Percentiles rank a stretch among this genome's conserved stretches.
Conservation (phyloP, 306 rosid genomes). For the Acacia melanoxylon region DNA sequence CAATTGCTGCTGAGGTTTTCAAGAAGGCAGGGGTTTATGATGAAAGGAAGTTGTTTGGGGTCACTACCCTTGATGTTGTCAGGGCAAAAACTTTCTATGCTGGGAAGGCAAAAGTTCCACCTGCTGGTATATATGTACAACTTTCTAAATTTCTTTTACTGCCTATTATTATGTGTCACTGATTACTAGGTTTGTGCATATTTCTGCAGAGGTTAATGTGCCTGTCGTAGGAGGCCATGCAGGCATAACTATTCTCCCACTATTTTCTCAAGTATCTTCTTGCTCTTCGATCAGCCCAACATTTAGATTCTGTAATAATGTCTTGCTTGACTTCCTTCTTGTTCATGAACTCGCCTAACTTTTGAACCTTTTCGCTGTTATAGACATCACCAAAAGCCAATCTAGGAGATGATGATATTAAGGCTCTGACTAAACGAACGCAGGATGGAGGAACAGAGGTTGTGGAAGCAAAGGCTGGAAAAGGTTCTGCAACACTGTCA, state of each 20-base stretch:
- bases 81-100: constrained; percentile 97
- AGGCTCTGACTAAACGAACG: constrained; percentile 87
- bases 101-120: constrained; percentile 84
- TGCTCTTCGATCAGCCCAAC: background rate
- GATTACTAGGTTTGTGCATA: constrained; percentile 15
- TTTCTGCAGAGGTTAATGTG: constrained; percentile 83
- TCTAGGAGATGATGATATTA: constrained; percentile 60
- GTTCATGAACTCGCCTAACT: constrained; percentile 18
- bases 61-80: constrained; percentile 96
- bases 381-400: constrained; percentile 89
- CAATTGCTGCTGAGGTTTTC: constrained; percentile 96
- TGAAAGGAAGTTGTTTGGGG: constrained; percentile 89
- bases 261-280: constrained; percentile 83
- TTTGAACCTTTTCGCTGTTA: constrained; percentile 5
- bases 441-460: constrained; percentile 99
- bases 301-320: background rate
- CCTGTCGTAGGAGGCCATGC: constrained; percentile 99
- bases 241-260: constrained; percentile 91
- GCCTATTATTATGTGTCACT: background rate
- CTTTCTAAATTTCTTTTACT: background rate
- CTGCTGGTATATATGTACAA: constrained; percentile 60
- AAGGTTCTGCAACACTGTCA: constrained; percentile 97
- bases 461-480: constrained; percentile 98
- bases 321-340: constrained; percentile 18
- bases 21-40: constrained; percentile 90